Evolutionary conservation across 352 stramenopile species (phyloP), one percentile per base, ranked within the genome.

Genomic region (Globisporangium solare): DNA sequence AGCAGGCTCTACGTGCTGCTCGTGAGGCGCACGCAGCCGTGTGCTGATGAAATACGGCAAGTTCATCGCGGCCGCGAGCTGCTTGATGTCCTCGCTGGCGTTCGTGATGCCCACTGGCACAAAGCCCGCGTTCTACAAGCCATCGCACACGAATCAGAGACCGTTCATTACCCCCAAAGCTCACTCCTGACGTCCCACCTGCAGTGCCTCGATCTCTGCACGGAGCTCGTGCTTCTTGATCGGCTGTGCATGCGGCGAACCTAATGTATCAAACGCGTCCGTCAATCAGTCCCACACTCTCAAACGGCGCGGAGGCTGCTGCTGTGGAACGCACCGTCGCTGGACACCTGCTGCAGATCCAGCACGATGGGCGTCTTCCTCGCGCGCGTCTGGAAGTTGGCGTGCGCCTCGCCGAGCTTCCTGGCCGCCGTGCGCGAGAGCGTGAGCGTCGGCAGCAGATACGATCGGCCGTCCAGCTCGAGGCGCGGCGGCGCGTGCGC

Each of bases 61-160:
- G 41, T 85, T 74, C 21, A 91, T 71, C 45, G 67, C 68, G 3
- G 71, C 68, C 2, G 81, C 80, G 55, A 76, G 51, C 50, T 82
- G 70, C 67, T 94, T 94, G 55, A 94, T 72, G 61, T 94, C 83
- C 64, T 94, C 81, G 51, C 84, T 92, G 43, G 84, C 84, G 56
- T 94, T 92, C 10, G 84, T 92, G 64, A 94, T 77, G 11, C 80
- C 84, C 46, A 92, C 79, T 0, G 81, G 81, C 18, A 86, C 48
- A 54, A 89, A 89, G 2, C 79, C 75, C 20, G 63, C 68, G 60
- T 70, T 66, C 76, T 86, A 53, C 32, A 46, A 49, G 0, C 37
- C 13, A 52, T 42, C n/a, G 11, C 13, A 1, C 13, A 39, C 0
- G 2, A 12, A 4, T 18, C n/a, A n/a, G 14, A 40, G 8, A 31